A percentile compares a stretch with the other conserved stretches of the same genome.
These are phyloP conservation scores for Mycocentrospora acerina DNA, from an alignment of 2,329 filamentous ascomycete genomes.

Conservation along the genomic window DNA sequence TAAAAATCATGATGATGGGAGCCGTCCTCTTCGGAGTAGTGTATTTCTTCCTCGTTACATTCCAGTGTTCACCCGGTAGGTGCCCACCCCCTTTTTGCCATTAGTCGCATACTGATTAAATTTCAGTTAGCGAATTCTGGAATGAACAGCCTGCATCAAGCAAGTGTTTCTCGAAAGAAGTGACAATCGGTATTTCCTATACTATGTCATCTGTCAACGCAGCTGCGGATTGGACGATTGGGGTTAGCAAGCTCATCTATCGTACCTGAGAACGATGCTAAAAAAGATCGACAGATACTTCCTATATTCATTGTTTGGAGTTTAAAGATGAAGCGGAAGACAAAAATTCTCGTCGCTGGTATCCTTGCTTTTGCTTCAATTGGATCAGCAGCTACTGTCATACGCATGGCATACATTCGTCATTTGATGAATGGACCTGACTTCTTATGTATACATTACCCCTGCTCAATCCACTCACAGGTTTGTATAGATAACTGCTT, in stretches of 20 bases:
- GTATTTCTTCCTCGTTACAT: constrained; percentile 54
- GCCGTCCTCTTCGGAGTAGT: constrained; percentile 49
- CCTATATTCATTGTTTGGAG: constrained; percentile 56
- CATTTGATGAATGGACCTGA: constrained; percentile 42
- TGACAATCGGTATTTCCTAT: constrained; percentile 56
- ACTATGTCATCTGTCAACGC: constrained; percentile 31
- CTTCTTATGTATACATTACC: constrained; percentile 38
- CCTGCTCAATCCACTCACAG: neutral
- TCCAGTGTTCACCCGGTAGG: constrained; percentile 54
- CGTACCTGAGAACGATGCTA: no score
- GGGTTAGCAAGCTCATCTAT: neutral
- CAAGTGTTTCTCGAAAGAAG: constrained; percentile 46
- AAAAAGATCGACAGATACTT: constrained; percentile 9
- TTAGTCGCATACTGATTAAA: constrained; percentile 3
- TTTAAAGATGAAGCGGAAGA: constrained; percentile 56
- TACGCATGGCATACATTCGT: constrained; percentile 48
- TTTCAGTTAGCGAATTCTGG: constrained; percentile 53
- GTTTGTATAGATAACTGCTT: neutral
- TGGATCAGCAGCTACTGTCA: constrained; percentile 55
- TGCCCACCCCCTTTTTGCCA: neutral
- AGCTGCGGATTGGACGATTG: constrained; percentile 37
- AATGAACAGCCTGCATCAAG: constrained; percentile 40
- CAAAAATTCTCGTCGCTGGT: constrained; percentile 55
- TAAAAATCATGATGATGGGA: constrained; percentile 50
- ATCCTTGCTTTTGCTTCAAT: constrained; percentile 46